A percentile compares a stretch with the other conserved stretches of the same genome.
Conservation (phyloP, 2,329 filamentous ascomycete genomes). For the Zymoseptoria crescenta region DNA sequence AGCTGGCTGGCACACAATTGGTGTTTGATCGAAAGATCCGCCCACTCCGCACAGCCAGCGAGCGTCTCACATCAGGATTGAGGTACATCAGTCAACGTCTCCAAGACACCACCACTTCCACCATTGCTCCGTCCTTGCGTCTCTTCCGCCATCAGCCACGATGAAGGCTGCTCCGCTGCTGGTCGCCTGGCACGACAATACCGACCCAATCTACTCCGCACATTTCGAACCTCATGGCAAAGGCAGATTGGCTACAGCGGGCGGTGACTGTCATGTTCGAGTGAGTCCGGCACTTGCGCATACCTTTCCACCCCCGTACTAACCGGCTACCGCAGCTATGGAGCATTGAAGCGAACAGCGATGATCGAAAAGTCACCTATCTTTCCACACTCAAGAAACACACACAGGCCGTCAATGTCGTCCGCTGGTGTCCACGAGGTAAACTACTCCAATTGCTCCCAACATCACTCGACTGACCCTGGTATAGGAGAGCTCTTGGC, state of each 20-base stretch:
- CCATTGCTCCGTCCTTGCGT: neutral
- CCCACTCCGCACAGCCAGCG: neutral
- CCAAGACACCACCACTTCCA: neutral
- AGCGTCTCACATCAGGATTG: neutral
- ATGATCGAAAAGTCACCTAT: constrained; percentile 84
- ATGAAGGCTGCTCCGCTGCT: constrained; percentile 98
- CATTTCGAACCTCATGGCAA: constrained; percentile 93
- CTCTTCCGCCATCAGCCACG: constrained; percentile 6
- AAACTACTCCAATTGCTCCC: constrained; percentile 21
- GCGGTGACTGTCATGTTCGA: constrained; percentile 93
- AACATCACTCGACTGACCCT: neutral
- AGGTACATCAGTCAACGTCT: neutral
- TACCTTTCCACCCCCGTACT: neutral
- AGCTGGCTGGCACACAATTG: neutral
- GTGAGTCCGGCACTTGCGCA: constrained; percentile 39
- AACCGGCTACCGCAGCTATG: constrained; percentile 59
- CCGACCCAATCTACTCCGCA: constrained; percentile 91
- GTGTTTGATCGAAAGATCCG: neutral
- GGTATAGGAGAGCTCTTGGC: constrained; percentile 76
- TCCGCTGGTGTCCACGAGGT: constrained; percentile 93
- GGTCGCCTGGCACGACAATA: constrained; percentile 98
- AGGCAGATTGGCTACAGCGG: constrained; percentile 83
- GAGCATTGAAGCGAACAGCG: constrained; percentile 77
- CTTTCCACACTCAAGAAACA: constrained; percentile 87
- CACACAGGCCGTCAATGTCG: constrained; percentile 95